Conservation (phyloP, 2,329 filamentous ascomycete species). For the Leptodontidium sp. region DNA sequence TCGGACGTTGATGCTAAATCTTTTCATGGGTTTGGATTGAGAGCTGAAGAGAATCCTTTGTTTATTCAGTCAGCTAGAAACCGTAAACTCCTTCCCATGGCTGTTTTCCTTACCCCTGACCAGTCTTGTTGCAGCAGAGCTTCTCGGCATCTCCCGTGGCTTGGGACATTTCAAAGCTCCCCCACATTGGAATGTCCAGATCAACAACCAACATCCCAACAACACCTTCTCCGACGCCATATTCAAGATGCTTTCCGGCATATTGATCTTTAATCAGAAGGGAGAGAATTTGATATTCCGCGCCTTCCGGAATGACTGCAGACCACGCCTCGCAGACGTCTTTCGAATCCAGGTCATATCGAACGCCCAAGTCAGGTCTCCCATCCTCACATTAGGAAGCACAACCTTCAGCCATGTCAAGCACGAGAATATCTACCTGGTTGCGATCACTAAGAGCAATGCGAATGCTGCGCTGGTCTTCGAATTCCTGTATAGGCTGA, state of each 20-base stretch:
- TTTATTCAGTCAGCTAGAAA: no score
- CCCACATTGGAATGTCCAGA: conserved; percentile 24
- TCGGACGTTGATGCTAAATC: no score
- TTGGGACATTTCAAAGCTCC: conserved; percentile 25
- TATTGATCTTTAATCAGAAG: conserved; percentile 99
- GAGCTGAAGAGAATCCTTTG: no score
- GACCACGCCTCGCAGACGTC: conserved; percentile 95
- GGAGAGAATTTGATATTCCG: conserved; percentile 99
- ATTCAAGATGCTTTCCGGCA: conserved; percentile 87
- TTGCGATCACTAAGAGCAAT: conserved; percentile 98
- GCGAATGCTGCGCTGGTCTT: conserved; percentile 98
- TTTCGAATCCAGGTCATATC: conserved; percentile 99
- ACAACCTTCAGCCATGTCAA: conserved; percentile 99
- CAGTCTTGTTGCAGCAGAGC: conserved; percentile 1
- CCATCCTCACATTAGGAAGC: conserved; percentile 94
- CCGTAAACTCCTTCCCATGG: no score
- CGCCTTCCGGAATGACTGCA: conserved; percentile 97
- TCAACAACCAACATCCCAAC: conserved; percentile 21
- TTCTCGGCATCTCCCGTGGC: conserved; percentile 21
- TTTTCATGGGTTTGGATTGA: no score
- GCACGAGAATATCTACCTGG: conserved; percentile 98
- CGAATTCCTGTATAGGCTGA: conserved; percentile 94
- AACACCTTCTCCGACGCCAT: conserved; percentile 18
- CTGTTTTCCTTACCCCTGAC: background rate
- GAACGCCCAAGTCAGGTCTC: conserved; percentile 85